These are phyloP conservation scores for Diplodia sapinea DNA, from an alignment of 2,329 filamentous ascomycete genomes.

Conservation along the genomic window DNA sequence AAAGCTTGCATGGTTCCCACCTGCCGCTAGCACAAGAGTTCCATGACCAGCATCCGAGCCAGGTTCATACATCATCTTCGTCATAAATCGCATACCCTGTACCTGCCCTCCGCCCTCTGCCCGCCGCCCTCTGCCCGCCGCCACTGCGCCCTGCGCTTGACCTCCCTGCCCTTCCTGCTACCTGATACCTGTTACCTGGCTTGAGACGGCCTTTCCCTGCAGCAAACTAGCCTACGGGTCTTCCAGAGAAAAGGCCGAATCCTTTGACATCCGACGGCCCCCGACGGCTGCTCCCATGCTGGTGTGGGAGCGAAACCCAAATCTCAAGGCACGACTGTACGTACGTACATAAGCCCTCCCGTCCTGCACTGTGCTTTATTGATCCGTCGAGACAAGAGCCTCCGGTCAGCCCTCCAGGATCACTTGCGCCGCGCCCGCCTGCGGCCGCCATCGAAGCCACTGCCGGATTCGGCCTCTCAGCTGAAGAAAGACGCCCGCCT, in stretches of 20 bases:
- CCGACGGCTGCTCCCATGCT: constrained; percentile 10
- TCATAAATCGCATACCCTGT: constrained; percentile 25
- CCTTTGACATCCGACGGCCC: constrained; percentile 14
- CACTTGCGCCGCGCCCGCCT: constrained; percentile 9
- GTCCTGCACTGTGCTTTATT: constrained; percentile 23
- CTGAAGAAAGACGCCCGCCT: background rate
- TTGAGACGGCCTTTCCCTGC: constrained; percentile 20
- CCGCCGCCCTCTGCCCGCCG: constrained; percentile 9
- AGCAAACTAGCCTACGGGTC: constrained; percentile 3
- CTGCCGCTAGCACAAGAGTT: constrained; percentile 21
- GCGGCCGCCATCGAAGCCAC: background rate
- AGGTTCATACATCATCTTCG: constrained; percentile 22
- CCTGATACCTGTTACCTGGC: constrained; percentile 26
- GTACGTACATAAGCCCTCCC: constrained; percentile 28
- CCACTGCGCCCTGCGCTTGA: constrained; percentile 19
- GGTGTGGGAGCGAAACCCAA: constrained; percentile 2
- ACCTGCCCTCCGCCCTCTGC: background rate
- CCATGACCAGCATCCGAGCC: constrained; percentile 21
- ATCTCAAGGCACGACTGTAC: constrained; percentile 8
- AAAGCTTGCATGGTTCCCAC: constrained; percentile 30
- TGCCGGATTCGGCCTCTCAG: background rate
- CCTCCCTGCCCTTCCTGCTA: constrained; percentile 14
- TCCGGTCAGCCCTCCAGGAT: background rate
- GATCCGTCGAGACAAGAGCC: constrained; percentile 20
- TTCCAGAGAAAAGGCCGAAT: constrained; percentile 14